A percentile compares a stretch with the other conserved stretches of the same genome.
Conservation (phyloP, 2,329 filamentous ascomycete species). For the Calonectria pseudoreteaudii region DNA sequence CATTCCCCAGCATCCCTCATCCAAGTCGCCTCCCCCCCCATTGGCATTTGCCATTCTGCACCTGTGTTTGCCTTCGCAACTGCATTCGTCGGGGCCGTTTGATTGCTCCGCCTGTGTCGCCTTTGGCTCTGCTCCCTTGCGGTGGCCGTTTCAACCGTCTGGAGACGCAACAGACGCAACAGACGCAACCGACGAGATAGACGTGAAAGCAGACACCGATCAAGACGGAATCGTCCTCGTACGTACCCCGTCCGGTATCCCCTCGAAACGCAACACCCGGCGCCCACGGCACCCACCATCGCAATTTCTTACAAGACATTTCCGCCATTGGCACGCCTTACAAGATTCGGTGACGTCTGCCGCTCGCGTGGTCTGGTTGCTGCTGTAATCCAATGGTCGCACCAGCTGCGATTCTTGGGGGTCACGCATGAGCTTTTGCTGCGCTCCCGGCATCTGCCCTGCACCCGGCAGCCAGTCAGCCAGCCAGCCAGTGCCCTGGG, state of each 20-base stretch:
- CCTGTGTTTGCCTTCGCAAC: conserved; percentile 22
- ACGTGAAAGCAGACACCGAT: neutral
- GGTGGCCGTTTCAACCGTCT: conserved; percentile 1
- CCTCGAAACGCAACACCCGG: conserved; percentile 1
- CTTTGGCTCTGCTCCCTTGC: neutral
- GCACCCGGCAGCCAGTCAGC: conserved; percentile 32
- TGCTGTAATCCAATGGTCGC: conserved; percentile 33
- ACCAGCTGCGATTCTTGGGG: conserved; percentile 33
- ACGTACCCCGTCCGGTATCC: neutral
- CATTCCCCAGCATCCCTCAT: conserved; percentile 17
- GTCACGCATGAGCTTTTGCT: conserved; percentile 41
- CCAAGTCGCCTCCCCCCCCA: conserved; percentile 1
- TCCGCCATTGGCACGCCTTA: conserved; percentile 30
- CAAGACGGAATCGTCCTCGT: neutral
- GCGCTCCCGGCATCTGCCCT: conserved; percentile 34
- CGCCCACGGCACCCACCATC: neutral
- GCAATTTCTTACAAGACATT: conserved; percentile 18
- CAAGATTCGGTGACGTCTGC: conserved; percentile 32
- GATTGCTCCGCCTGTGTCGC: conserved; percentile 4
- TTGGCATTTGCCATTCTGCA: conserved; percentile 4
- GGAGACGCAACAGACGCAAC: neutral
- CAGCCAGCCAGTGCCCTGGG: conserved; percentile 18
- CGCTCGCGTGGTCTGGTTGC: conserved; percentile 31
- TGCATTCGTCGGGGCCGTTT: conserved; percentile 23
- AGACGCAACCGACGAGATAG: neutral